Conservation (phyloP, 1,284 basidiomycete species). For the Cryptococcus maquisensis region DNA sequence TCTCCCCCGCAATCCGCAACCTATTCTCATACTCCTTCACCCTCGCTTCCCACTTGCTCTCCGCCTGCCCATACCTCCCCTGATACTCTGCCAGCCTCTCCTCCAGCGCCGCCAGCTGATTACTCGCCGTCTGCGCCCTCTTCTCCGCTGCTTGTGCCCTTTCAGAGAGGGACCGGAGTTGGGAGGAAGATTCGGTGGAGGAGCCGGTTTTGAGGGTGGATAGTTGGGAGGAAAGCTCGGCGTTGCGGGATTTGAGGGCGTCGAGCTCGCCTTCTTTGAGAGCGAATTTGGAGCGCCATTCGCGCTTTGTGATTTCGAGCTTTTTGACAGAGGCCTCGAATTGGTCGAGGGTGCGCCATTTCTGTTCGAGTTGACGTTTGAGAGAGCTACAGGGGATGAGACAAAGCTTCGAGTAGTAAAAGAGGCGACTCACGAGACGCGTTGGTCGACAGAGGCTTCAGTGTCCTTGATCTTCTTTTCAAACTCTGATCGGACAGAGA, state of each 20-base stretch:
- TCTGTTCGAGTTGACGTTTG: constrained; percentile 78
- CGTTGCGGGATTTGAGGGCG: constrained; percentile 67
- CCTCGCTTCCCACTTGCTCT: constrained; percentile 84
- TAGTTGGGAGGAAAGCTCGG: constrained; percentile 72
- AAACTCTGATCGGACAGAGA: constrained; percentile 77
- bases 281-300: constrained; percentile 78
- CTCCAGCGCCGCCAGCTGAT: constrained; percentile 75
- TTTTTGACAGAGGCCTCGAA: constrained; percentile 84
- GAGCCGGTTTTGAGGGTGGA: constrained; percentile 62
- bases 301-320: constrained; percentile 74
- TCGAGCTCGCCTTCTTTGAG: constrained; percentile 86
- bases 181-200: constrained; percentile 54
- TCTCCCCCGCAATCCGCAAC: constrained; percentile 81
- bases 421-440: constrained; percentile 43
- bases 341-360: constrained; percentile 89
- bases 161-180: constrained; percentile 62
- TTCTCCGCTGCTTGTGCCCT: constrained; percentile 77
- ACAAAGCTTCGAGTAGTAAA: not conserved
- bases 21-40: constrained; percentile 86
- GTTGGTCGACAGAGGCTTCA: constrained; percentile 54
- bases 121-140: constrained; percentile 70
- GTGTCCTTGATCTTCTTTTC: constrained; percentile 79
- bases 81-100: constrained; percentile 72
- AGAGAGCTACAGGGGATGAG: constrained; percentile 55
- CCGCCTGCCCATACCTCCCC: constrained; percentile 64